These are phyloP conservation scores for Aureobasidium namibiae DNA, from an alignment of 2,329 filamentous ascomycete species.

Conservation along the genomic window DNA sequence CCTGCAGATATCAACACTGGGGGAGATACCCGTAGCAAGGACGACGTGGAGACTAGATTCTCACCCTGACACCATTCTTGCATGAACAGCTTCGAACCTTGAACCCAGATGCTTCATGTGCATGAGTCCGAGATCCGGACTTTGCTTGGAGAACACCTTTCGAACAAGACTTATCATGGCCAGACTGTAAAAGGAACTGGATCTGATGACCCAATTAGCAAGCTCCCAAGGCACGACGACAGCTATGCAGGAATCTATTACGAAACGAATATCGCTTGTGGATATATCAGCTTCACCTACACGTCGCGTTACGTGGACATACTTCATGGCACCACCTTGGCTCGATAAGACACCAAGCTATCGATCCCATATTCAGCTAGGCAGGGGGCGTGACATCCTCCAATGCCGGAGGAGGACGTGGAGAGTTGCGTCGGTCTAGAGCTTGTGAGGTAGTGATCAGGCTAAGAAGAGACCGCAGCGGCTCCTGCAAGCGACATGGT, in stretches of 20 bases:
- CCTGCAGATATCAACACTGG: neutral
- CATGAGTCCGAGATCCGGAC: neutral
- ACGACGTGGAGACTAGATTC: neutral
- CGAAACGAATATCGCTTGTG: neutral
- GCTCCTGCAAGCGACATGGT: neutral
- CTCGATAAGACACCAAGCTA: neutral
- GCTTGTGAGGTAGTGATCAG: neutral
- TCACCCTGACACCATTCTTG: neutral
- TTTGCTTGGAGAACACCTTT: neutral
- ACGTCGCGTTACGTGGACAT: neutral
- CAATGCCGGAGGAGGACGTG: neutral
- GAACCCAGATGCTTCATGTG: neutral
- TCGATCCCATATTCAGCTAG: neutral
- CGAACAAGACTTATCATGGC: neutral
- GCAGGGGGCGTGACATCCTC: neutral
- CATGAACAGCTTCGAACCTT: neutral
- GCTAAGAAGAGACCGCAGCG: neutral
- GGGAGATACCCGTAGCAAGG: neutral
- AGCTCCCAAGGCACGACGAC: neutral
- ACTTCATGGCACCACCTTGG: neutral
- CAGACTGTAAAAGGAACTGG: neutral
- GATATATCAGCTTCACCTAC: neutral
- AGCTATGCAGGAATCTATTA: neutral
- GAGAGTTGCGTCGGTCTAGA: neutral
- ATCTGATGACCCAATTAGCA: neutral